Evolutionary conservation across 352 stramenopile species (phyloP).

Genomic region (Globisporangium ultimum): DNA sequence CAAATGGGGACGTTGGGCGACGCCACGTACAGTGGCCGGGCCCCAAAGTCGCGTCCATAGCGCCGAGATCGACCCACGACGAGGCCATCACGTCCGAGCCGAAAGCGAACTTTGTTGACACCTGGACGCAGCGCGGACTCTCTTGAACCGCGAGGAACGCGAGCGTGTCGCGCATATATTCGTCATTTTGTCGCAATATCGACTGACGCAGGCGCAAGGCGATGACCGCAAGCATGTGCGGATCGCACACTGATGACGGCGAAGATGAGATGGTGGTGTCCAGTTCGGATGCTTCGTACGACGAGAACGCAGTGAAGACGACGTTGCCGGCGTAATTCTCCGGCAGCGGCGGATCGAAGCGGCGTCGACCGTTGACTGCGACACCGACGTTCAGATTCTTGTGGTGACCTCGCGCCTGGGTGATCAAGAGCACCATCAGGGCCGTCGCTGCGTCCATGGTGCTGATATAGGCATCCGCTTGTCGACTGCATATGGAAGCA

Average conservation of each 20-base stretch:
- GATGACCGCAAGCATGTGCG: background rate
- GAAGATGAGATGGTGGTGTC: background rate
- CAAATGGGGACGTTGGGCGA: background rate
- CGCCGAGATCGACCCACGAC: slow-evolving; percentile 12
- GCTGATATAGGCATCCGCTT: background rate
- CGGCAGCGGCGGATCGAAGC: slow-evolving; percentile 7
- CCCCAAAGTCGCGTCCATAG: slow-evolving; percentile 11
- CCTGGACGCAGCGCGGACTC: background rate
- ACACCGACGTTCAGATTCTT: slow-evolving; percentile 7
- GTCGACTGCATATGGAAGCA: background rate
- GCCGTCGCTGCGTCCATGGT: slow-evolving; percentile 14
- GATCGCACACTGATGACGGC: no score
- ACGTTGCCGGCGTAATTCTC: slow-evolving; percentile 15
- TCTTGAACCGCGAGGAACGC: slow-evolving; percentile 3
- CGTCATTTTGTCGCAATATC: slow-evolving; percentile 5
- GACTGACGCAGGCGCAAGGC: slow-evolving; percentile 12
- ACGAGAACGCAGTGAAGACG: slow-evolving; percentile 16
- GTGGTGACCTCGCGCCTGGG: slow-evolving; percentile 10
- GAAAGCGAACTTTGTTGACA: slow-evolving; percentile 14
- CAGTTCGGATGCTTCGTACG: slow-evolving; percentile 1
- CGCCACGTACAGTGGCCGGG: slow-evolving; percentile 4
- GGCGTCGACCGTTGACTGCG: slow-evolving; percentile 10
- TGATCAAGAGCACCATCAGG: slow-evolving; percentile 10
- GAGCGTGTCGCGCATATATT: slow-evolving; percentile 15
- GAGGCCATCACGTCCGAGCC: slow-evolving; percentile 17